phyloP scores from a whole-genome alignment of 2,329 filamentous ascomycete genomes.

The Coniochaeta ligniaria region DNA sequence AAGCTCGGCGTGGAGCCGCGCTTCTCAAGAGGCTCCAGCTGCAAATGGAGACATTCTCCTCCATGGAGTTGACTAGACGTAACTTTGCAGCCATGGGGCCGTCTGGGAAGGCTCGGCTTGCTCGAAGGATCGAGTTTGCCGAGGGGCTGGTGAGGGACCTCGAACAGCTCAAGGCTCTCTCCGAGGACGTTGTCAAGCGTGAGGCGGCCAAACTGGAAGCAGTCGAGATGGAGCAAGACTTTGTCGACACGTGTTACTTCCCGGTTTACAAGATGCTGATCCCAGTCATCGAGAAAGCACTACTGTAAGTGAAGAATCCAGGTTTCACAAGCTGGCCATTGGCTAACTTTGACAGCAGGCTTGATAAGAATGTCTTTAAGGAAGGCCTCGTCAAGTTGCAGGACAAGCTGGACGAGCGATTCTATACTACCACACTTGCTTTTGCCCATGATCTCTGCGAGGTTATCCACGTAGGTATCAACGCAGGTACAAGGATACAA shows the following conservation, averaged over 20 bases:
- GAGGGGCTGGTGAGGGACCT: slow-evolving; percentile 69
- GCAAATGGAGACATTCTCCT: slow-evolving; percentile 93
- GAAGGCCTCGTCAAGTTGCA: slow-evolving; percentile 42
- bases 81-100: slow-evolving; percentile 96
- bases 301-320: slow-evolving; percentile 56
- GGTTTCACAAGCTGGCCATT: not conserved
- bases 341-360: slow-evolving; percentile 39
- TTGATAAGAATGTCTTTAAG: slow-evolving; percentile 58
- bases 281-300: slow-evolving; percentile 73
- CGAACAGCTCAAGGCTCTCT: slow-evolving; percentile 64
- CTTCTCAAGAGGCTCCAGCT: slow-evolving; percentile 88
- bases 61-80: slow-evolving; percentile 91
- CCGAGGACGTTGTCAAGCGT: slow-evolving; percentile 63
- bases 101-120: slow-evolving; percentile 68
- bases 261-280: slow-evolving; percentile 71
- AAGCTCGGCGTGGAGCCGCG: slow-evolving; percentile 84
- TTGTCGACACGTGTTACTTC: slow-evolving; percentile 88
- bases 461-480: slow-evolving; percentile 46
- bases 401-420: slow-evolving; percentile 43
- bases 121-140: slow-evolving; percentile 83
- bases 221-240: slow-evolving; percentile 65
- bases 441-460: slow-evolving; percentile 52
- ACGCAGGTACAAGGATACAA: slow-evolving; percentile 25
- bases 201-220: slow-evolving; percentile 74
- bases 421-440: slow-evolving; percentile 49